Evolutionary conservation across 2,329 filamentous ascomycete genomes (phyloP), one percentile per base, ranked within the genome.

Genomic region (Coleophoma cylindrospora): DNA sequence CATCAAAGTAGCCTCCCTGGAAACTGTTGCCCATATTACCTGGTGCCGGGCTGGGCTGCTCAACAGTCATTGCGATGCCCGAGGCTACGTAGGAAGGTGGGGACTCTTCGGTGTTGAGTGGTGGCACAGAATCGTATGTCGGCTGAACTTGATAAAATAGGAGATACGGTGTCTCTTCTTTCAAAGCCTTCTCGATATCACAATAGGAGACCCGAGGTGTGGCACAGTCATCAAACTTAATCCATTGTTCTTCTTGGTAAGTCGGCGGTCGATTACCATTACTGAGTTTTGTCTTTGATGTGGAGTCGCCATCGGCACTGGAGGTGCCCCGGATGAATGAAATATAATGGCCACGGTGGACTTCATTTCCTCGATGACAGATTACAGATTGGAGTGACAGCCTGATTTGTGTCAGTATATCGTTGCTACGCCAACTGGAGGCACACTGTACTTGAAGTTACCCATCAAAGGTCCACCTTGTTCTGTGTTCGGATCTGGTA

Each of bases 101-200:
- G 1, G 70, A 74, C 41, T 69, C 69, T 7, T 76, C 74, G 33
- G 10, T 48, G 46, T 43, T 38, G 0, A 72, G 71, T 5, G 76
- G 76, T 5, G 76, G 76, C 12, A 72, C 69, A 1, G 70, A 64
- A 50, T 91, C 87, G 32, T 89, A 81, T 61, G 95, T 90, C 0
- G 92, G 91, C 32, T 95, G 80, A 38, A 97, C 89, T 66, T 96
- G 92, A 63, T 96, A 99, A 68, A 97, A 97, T 0, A 99, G 74
- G 7, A 97, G 78, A 65, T 97, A 97, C 0, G 94, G 92, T 66
- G 90, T 95, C 66, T 96, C 91, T n/a, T 86, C 79, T 57, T 82
- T 86, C 45, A 97, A 71, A 0, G 89, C 86, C 57, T 86, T 71
- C 54, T 88, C 84, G 59, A 85, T 81, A 55, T 96, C 86, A 82